Conservation (phyloP, 1,284 basidiomycete species). For the Sanghuangporus sanghuang region DNA sequence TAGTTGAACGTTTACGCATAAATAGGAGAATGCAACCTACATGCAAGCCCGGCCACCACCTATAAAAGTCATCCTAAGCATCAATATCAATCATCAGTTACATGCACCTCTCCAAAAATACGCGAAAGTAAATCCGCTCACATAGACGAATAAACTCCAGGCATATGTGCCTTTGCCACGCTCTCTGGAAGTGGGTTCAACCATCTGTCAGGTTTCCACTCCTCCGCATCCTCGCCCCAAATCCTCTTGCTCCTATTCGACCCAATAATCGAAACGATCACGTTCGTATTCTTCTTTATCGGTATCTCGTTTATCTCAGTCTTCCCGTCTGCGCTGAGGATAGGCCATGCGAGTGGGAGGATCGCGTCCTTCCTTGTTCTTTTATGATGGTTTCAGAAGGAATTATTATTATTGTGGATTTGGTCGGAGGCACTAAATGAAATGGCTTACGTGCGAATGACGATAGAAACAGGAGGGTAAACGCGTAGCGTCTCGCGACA, state of each 20-base stretch:
- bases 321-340: constrained; percentile 10
- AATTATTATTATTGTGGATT: constrained; percentile 6
- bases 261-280: constrained; percentile 16
- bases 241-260: constrained; percentile 16
- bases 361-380: constrained; percentile 13
- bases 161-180: constrained; percentile 24
- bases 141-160: constrained; percentile 33
- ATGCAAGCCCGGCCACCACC: constrained; percentile 32
- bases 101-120: not conserved
- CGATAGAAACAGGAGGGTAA: constrained; percentile 26
- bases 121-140: constrained; percentile 18
- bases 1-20: not conserved
- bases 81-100: not conserved
- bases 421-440: not conserved
- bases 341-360: constrained; percentile 16
- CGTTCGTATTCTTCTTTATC: constrained; percentile 10
- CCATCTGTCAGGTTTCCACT: constrained; percentile 16
- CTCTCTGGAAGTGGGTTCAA: constrained; percentile 15
- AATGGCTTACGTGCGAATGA: constrained; percentile 22
- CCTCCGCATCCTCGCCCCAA: constrained; percentile 20
- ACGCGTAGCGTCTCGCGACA: constrained; percentile 35
- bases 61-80: constrained; percentile 32
- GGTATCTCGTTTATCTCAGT: constrained; percentile 3
- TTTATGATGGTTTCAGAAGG: not conserved
- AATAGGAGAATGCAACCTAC: constrained; percentile 19